phyloP scores from a whole-genome alignment of 371 early-diverging fungal genomes.

The Mucor lusitanicus region DNA sequence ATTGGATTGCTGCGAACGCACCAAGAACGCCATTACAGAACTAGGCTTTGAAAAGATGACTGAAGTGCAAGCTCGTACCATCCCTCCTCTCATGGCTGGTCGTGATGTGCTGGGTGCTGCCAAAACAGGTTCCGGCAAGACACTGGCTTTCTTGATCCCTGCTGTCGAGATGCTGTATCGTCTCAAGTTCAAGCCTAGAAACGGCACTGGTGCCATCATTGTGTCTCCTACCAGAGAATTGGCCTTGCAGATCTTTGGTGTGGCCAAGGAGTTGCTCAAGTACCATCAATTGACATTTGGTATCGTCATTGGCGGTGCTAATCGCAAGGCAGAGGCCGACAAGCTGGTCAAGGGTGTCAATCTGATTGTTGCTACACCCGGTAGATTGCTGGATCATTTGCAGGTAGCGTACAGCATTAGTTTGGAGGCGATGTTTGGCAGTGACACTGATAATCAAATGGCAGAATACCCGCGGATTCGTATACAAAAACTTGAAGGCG shows the following conservation, averaged over 20 bases:
- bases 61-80: conserved; percentile 95
- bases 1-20: conserved; percentile 68
- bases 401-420: conserved; percentile 44
- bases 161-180: conserved; percentile 88
- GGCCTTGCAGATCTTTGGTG: conserved; percentile 98
- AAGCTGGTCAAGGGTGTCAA: conserved; percentile 94
- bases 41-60: conserved; percentile 97
- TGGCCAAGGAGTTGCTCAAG: conserved; percentile 91
- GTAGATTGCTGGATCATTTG: conserved; percentile 96
- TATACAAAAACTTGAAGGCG: conserved; percentile 87
- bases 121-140: conserved; percentile 99
- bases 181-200: conserved; percentile 92
- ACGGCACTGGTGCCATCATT: conserved; percentile 95
- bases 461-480: conserved; percentile 88
- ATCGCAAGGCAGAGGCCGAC: conserved; percentile 94
- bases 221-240: conserved; percentile 99
- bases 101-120: conserved; percentile 99
- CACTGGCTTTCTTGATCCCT: conserved; percentile 97
- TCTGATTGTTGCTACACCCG: conserved; percentile 96
- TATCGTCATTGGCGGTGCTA: conserved; percentile 97
- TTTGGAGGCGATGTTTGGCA: too few relatives aligned
- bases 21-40: conserved; percentile 85
- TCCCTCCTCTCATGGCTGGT: conserved; percentile 94
- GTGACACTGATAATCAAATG: not conserved
- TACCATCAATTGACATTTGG: conserved; percentile 92